Evolutionary conservation across 306 rosid genomes (phyloP).

Genomic region (Ceratonia siliqua): DNA sequence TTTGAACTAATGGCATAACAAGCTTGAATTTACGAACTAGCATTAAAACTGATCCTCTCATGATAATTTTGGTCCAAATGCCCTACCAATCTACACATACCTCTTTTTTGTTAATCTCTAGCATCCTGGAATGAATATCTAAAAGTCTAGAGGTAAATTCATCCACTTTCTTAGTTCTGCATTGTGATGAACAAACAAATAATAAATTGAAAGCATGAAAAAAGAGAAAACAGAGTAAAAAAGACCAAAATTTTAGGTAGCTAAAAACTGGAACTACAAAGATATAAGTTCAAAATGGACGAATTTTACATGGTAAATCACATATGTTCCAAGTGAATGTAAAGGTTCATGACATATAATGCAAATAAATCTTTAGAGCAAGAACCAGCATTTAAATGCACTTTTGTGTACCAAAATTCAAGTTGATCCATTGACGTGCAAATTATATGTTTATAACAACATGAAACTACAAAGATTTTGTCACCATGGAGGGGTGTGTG

Average conservation of each 20-base stretch:
- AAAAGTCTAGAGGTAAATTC: slow-evolving; percentile 77
- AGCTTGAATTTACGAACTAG: not conserved
- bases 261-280: not conserved
- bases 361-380: not conserved
- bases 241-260: not conserved
- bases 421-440: not conserved
- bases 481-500: too few relatives aligned
- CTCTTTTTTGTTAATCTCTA: slow-evolving; percentile 76
- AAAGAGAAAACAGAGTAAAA: not conserved
- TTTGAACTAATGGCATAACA: not conserved
- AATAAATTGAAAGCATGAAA: slow-evolving; percentile 12
- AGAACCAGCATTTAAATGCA: not conserved
- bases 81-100: slow-evolving; percentile 36
- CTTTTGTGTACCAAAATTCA: not conserved
- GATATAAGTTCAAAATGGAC: not conserved
- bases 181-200: slow-evolving; percentile 30
- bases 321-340: not conserved
- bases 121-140: slow-evolving; percentile 87
- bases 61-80: not conserved
- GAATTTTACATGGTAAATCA: not conserved
- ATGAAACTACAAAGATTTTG: not conserved
- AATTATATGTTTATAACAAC: not conserved
- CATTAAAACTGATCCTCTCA: not conserved
- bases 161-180: slow-evolving; percentile 81
- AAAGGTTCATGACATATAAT: not conserved